Conservation (phyloP, 306 rosid species). For the Vigna angularis region DNA sequence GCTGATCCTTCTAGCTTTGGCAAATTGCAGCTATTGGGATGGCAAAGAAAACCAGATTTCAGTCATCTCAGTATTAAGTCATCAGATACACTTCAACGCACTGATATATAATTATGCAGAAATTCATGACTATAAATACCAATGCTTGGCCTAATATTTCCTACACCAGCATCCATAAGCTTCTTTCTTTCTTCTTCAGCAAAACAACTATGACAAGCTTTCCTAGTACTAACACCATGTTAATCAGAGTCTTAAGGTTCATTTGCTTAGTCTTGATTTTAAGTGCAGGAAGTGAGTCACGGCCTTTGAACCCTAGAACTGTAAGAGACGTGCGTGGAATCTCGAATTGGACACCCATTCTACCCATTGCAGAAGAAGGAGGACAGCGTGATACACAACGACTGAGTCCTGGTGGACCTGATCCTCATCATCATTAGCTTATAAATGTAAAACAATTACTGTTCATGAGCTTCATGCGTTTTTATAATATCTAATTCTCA, state of each 20-base stretch:
- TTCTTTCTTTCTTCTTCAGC: neutral
- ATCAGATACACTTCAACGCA: constrained; percentile 46
- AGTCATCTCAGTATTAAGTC: neutral
- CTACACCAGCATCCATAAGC: constrained; percentile 10
- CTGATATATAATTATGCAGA: neutral
- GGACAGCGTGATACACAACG: constrained; percentile 40
- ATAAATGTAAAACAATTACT: neutral
- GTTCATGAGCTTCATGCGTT: neutral
- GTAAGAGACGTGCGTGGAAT: constrained; percentile 32
- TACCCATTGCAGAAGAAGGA: neutral
- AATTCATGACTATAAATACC: constrained; percentile 38
- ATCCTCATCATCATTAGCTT: constrained; percentile 55
- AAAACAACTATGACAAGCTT: neutral
- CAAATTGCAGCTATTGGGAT: constrained; percentile 37
- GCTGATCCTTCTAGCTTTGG: neutral
- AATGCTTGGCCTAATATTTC: constrained; percentile 25
- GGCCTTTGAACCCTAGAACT: constrained; percentile 47
- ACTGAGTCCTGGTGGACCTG: constrained; percentile 76
- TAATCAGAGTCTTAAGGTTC: constrained; percentile 12
- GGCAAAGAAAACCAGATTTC: neutral
- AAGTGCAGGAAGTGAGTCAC: constrained; percentile 46
- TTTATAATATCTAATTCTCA: neutral
- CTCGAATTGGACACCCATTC: constrained; percentile 35
- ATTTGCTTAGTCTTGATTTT: constrained; percentile 43
- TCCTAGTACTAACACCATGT: neutral